Evolutionary conservation across 257 asterid genomes (phyloP), one percentile per base, ranked within the genome.

Genomic region (Nicotiana attenuata): DNA sequence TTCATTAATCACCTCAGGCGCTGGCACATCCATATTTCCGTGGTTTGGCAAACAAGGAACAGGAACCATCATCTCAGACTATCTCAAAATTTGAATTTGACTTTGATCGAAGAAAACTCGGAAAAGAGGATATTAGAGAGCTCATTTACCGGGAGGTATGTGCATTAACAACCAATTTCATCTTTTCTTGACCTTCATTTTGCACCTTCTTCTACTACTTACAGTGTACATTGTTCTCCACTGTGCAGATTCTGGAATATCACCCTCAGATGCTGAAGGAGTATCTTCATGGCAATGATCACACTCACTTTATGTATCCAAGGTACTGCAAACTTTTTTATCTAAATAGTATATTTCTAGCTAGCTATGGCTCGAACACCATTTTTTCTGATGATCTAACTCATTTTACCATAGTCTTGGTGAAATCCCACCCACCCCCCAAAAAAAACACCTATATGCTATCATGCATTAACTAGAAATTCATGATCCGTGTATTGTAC

Each of bases 251-350:
- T 89, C 92, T 94, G 96, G 98, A 96, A 97, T 96, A 94, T 91
- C 99, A 96, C 85, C 99, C 99, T 60, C 98, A 94, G 93, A 92
- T 96, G 97, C 94, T 96, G 89, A 94, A 93, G 92, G 99, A 96
- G 89, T 91, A 94, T 87, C 93, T 93, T 59, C 89, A 84, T 61
- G 99, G 99, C 88, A 87, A 84, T 91, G 97, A 96, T 83, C 97
- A 90, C 88, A 89, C 97, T 82, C 91, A 89, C 95, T 96, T 96
- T 87, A 91, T 96, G 98, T 94, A 96, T 87, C 99, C 99, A 92
- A 96, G 99, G 99, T 96, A 80, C 53, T 91, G 88, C 90, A 76
- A 80, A 65, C 63, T 45, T 47, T 68, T 75, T 60, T 73, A 9
- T 15, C 63, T 81, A 81, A 81, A 31, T 41, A 47, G 63, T 50